Evolutionary conservation across 495 filamentous ascomycete genomes (phyloP), one percentile per base, ranked within the genome.

Genomic region (Trichoderma reesei): DNA sequence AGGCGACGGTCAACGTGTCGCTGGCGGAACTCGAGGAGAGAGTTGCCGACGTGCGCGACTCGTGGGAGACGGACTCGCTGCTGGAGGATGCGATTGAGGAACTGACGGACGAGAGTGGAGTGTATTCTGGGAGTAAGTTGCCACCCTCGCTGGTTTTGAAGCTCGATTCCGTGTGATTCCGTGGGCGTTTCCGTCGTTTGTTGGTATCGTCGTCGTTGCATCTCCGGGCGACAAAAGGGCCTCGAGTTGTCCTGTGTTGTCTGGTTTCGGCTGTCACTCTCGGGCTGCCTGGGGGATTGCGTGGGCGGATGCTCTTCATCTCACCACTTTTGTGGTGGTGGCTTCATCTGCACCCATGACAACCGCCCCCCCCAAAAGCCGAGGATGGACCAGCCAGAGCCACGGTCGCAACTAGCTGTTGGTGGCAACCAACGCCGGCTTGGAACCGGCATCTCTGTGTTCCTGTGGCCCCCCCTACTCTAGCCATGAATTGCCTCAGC

Each of bases 11-110:
- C 46, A 71, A 75, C 37, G 61, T 59, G 11, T 69, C 68, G 59
- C 68, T 76, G 18, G 76, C 68, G 41, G 77, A 79, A 60, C 78
- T 83, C 20, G 83, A 86, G 61, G 81, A 85, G 18, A 82, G 82
- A 64, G 84, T 86, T 61, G 83, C 84, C 61, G 85, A 85, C 37
- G 81, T 85, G 0, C 80, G 73, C 37, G 86, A 88, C 59, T 81
- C 79, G 11, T 88, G 86, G 86, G 88, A 89, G 65, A 80, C 79
- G 6, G 79, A 85, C 60, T 90, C 88, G 31, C 72, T 91, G 7
- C 88, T 85, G 67, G 85, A 86, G 60, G 87, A 89, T 67, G 78
- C 84, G 18, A 74, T 92, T 42, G 85, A 87, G 63, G 78, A 86
- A 60, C 72, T 86, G 39, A 78, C 79, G 54, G 85, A 88, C 42